A percentile compares a stretch with the other conserved stretches of the same genome.
These are phyloP conservation scores for Ogataea nitratoaversa DNA, from an alignment of 805 yeast species.

Conservation along the genomic window DNA sequence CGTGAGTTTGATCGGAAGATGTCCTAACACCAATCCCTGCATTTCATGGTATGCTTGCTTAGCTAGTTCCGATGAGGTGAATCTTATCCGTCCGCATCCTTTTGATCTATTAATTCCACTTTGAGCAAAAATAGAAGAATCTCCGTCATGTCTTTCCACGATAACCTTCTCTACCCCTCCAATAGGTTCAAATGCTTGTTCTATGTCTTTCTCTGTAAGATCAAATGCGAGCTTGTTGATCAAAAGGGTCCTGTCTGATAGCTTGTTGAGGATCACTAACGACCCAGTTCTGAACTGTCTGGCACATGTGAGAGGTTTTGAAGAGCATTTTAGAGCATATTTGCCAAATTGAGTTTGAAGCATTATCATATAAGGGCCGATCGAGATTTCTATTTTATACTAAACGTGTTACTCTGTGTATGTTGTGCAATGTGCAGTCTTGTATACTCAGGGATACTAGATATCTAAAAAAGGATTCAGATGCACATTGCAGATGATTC, in stretches of 20 bases:
- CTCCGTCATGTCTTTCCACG: constrained; percentile 10
- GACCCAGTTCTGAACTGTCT: background rate
- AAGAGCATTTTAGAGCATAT: background rate
- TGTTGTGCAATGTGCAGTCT: too few species aligned
- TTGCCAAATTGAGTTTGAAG: background rate
- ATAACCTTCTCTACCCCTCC: constrained; percentile 18
- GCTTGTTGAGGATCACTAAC: background rate
- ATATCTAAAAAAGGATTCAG: too few species aligned
- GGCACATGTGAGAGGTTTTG: background rate
- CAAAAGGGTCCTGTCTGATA: constrained; percentile 10
- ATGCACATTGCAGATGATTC: too few species aligned
- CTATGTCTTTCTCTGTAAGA: constrained; percentile 19
- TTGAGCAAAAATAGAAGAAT: background rate
- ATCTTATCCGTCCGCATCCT: constrained; percentile 25
- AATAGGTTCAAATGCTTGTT: constrained; percentile 23
- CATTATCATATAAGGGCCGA: too few species aligned
- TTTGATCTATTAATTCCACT: constrained; percentile 8
- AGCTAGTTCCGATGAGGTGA: constrained; percentile 18
- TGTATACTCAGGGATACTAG: too few species aligned
- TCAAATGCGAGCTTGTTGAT: constrained; percentile 22
- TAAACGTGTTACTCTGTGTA: too few species aligned
- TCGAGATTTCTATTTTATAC: too few species aligned
- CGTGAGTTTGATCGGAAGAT: constrained; percentile 22
- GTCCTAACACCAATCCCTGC: constrained; percentile 30
- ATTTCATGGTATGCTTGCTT: constrained; percentile 25